phyloP scores from a whole-genome alignment of 2,329 filamentous ascomycete species.

The Ascosphaera acerosa region DNA sequence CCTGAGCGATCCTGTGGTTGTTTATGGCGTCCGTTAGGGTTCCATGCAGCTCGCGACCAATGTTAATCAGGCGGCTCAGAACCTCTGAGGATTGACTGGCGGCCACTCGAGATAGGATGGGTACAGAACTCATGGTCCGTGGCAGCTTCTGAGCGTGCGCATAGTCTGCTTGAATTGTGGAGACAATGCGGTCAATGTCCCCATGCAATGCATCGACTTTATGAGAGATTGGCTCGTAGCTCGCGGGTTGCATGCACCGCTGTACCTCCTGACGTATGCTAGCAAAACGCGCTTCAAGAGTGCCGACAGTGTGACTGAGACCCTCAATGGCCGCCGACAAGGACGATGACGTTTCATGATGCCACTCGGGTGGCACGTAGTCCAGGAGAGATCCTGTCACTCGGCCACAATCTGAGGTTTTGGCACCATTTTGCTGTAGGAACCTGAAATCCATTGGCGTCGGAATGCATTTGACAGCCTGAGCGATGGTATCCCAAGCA shows the following conservation, averaged over 20 bases:
- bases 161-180: constrained; percentile 69
- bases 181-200: constrained; percentile 65
- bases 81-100: constrained; percentile 37
- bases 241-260: too few relatives aligned
- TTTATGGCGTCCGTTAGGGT: constrained; percentile 23
- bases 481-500: constrained; percentile 17
- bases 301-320: too few relatives aligned
- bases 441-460: constrained; percentile 20
- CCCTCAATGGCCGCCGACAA: too few relatives aligned
- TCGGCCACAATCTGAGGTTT: too few relatives aligned
- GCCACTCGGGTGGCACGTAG: too few relatives aligned
- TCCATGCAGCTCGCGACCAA: constrained; percentile 28
- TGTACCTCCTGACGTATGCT: too few relatives aligned
- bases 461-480: constrained; percentile 17
- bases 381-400: too few relatives aligned
- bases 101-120: constrained; percentile 37
- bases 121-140: constrained; percentile 37
- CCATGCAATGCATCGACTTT: constrained; percentile 44
- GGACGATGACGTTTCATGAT: too few relatives aligned
- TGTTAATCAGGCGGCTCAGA: constrained; percentile 32
- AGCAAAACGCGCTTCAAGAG: too few relatives aligned
- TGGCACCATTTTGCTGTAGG: constrained; percentile 17
- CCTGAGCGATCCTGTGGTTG: too few relatives aligned
- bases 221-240: too few relatives aligned
- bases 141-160: constrained; percentile 47